phyloP scores from a whole-genome alignment of 2,329 filamentous ascomycete genomes.

The Fusarium tanahbumbuense region DNA sequence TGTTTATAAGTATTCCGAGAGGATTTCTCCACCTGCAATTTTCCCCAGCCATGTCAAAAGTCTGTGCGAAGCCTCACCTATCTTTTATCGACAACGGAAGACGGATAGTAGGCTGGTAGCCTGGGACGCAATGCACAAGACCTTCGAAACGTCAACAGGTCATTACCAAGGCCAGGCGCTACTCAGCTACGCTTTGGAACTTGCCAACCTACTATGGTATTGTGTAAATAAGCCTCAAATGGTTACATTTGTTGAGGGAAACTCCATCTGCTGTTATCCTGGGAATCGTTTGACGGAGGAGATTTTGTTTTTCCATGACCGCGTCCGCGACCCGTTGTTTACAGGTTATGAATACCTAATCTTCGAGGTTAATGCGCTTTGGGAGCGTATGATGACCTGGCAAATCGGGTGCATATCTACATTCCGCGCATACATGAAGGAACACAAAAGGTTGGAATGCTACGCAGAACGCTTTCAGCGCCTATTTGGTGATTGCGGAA shows the following conservation, averaged over 20 bases:
- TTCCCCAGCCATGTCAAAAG: neutral
- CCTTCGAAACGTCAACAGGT: neutral
- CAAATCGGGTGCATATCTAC: neutral
- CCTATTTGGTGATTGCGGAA: neutral
- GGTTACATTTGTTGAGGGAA: neutral
- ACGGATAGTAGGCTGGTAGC: neutral
- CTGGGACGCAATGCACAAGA: neutral
- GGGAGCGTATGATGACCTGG: neutral
- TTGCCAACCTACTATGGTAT: neutral
- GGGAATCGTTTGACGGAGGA: too few relatives aligned
- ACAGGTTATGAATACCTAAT: fast-evolving
- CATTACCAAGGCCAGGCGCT: neutral
- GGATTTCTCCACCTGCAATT: neutral
- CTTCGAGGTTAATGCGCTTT: neutral
- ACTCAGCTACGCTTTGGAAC: fast-evolving
- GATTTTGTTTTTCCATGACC: too few relatives aligned
- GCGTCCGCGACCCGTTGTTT: neutral
- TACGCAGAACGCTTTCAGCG: neutral
- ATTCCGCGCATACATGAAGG: neutral
- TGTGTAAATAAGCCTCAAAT: neutral
- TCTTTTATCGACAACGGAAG: neutral
- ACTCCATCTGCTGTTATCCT: too few relatives aligned
- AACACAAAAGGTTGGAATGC: neutral
- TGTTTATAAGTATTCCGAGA: neutral
- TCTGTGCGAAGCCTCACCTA: neutral